phyloP scores from a whole-genome alignment of 306 rosid genomes.

The Hippophae gyantsensis region DNA sequence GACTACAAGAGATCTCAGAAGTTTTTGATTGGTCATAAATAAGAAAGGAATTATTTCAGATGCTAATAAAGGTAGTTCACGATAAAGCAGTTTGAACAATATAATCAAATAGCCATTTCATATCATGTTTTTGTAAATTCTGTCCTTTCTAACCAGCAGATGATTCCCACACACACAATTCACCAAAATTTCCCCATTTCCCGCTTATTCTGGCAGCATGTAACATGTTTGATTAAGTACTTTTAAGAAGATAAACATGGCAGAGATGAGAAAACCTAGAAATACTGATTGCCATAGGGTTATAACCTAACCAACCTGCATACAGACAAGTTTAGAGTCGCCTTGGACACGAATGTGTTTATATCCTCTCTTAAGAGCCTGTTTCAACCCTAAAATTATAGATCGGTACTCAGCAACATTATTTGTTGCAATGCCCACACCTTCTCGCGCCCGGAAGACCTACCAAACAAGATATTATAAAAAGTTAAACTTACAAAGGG shows the following conservation, averaged over 20 bases:
- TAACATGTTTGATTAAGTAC: not conserved
- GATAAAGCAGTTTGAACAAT: too few relatives aligned
- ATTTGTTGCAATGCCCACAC: conserved; percentile 62
- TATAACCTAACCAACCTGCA: conserved; percentile 60
- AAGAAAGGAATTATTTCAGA: too few relatives aligned
- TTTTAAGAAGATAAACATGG: not conserved
- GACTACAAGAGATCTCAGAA: too few relatives aligned
- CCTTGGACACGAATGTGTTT: conserved; percentile 49
- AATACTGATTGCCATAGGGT: not conserved
- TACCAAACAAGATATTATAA: conserved; percentile 17
- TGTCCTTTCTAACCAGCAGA: too few relatives aligned
- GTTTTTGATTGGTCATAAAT: too few relatives aligned
- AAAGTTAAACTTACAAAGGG: conserved; percentile 13
- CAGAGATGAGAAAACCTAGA: not conserved
- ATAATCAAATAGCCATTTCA: too few relatives aligned
- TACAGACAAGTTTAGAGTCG: conserved; percentile 77
- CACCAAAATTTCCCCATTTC: too few relatives aligned
- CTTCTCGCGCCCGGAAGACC: conserved; percentile 66
- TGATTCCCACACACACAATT: too few relatives aligned
- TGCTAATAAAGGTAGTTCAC: too few relatives aligned
- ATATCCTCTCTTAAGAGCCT: conserved; percentile 54
- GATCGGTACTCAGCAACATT: conserved; percentile 79
- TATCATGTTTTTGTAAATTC: too few relatives aligned
- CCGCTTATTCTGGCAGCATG: too few relatives aligned
- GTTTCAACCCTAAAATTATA: conserved; percentile 58